Conservation (phyloP, 2,329 filamentous ascomycete species). For the Penicillium expansum region DNA sequence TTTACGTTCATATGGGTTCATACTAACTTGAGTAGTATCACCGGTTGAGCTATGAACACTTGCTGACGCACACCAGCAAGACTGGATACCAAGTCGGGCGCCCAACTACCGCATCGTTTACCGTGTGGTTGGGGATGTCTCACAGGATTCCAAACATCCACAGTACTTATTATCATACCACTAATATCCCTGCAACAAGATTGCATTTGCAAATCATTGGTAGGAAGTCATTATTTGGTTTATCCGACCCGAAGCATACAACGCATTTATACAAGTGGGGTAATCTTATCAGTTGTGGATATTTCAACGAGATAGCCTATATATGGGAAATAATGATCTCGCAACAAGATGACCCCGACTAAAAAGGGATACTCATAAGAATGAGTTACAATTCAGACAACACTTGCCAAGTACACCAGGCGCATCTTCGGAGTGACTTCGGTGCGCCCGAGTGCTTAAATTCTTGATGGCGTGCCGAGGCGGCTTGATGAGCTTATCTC, state of each 20-base stretch:
- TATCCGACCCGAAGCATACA: too few species aligned
- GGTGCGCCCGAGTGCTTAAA: not conserved
- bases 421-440: not conserved
- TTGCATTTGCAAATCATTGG: not conserved
- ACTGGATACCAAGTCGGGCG: not conserved
- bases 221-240: too few species aligned
- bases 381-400: too few species aligned
- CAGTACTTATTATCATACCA: not conserved
- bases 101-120: not conserved
- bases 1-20: not conserved
- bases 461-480: not conserved
- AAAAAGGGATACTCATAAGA: too few species aligned
- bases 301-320: not conserved
- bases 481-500: conserved; percentile 1
- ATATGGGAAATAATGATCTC: too few species aligned
- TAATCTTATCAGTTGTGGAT: too few species aligned
- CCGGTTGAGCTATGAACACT: not conserved
- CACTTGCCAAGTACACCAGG: not conserved
- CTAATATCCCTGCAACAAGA: not conserved
- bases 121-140: not conserved
- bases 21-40: not conserved
- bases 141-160: not conserved
- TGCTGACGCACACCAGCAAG: not conserved
- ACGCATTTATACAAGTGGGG: not conserved
- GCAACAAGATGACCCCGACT: too few species aligned